phyloP scores from a whole-genome alignment of 2,329 filamentous ascomycete genomes.

The Sclerotinia borealis region DNA sequence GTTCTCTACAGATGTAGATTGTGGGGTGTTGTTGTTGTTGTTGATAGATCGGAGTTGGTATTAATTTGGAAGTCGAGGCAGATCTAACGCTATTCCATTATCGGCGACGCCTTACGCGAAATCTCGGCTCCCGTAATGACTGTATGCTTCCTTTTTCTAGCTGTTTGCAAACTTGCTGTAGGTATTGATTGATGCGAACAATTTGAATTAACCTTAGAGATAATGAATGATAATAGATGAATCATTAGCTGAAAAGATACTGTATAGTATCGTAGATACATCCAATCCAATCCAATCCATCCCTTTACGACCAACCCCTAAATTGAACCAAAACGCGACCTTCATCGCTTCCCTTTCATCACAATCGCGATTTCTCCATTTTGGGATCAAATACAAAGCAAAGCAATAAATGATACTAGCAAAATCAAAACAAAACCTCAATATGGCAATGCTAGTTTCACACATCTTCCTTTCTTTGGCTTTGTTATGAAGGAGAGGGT shows the following conservation, averaged over 20 bases:
- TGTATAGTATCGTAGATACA: too few species aligned
- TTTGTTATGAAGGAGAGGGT: conserved; percentile 27
- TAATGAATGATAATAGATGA: not conserved
- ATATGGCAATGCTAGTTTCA: conserved; percentile 25
- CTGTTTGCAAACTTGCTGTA: not conserved
- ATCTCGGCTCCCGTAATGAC: not conserved
- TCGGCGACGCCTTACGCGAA: conserved; percentile 3
- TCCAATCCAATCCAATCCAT: too few species aligned
- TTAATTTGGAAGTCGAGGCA: conserved; percentile 12
- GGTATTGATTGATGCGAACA: too few species aligned
- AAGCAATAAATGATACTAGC: not conserved
- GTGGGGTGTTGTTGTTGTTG: conserved; percentile 3
- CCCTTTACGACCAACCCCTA: not conserved
- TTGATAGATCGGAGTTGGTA: not conserved
- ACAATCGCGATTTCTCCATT: not conserved
- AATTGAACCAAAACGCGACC: conserved; percentile 21
- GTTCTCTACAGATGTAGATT: conserved; percentile 1
- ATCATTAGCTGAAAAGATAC: too few species aligned
- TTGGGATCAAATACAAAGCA: not conserved
- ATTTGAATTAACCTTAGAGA: too few species aligned
- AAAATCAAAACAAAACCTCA: conserved; percentile 29
- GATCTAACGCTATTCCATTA: conserved; percentile 13
- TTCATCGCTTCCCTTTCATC: not conserved
- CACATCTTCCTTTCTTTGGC: conserved; percentile 13
- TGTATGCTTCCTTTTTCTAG: not conserved